These are phyloP conservation scores for Hydrangea macrophylla DNA, from an alignment of 148 eudicot species.

Conservation along the genomic window DNA sequence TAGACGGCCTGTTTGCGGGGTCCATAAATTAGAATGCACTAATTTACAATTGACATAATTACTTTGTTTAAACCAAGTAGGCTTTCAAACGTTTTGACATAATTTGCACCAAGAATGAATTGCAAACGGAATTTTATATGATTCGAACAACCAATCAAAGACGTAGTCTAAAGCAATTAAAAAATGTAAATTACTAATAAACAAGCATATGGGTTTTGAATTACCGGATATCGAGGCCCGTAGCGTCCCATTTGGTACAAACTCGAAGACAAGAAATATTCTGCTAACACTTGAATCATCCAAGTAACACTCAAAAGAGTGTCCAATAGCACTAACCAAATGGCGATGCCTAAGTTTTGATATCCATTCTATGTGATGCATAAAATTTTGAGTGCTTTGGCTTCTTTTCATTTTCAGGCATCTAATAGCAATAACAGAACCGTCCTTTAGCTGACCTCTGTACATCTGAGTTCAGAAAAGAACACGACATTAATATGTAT, in stretches of 20 bases:
- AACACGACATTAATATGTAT: background rate
- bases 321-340: conserved; percentile 87
- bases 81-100: no score
- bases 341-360: conserved; percentile 81
- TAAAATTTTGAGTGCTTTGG: conserved; percentile 47
- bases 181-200: background rate
- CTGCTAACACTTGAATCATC: conserved; percentile 94
- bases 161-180: background rate
- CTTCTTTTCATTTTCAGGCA: conserved; percentile 69
- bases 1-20: no score
- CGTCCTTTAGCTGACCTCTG: conserved; percentile 71
- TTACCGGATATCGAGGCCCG: conserved; percentile 87
- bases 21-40: no score
- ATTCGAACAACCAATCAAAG: background rate
- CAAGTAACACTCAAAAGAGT: conserved; percentile 88
- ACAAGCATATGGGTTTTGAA: background rate
- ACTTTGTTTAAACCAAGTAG: no score
- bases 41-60: no score
- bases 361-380: conserved; percentile 67
- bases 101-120: no score
- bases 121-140: background rate
- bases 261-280: conserved; percentile 79
- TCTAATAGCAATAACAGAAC: conserved; percentile 63
- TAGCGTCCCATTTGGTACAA: conserved; percentile 75
- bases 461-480: conserved; percentile 52